Evolutionary conservation across 2,329 filamentous ascomycete genomes (phyloP).

Genomic region (Fusarium bulbicola): DNA sequence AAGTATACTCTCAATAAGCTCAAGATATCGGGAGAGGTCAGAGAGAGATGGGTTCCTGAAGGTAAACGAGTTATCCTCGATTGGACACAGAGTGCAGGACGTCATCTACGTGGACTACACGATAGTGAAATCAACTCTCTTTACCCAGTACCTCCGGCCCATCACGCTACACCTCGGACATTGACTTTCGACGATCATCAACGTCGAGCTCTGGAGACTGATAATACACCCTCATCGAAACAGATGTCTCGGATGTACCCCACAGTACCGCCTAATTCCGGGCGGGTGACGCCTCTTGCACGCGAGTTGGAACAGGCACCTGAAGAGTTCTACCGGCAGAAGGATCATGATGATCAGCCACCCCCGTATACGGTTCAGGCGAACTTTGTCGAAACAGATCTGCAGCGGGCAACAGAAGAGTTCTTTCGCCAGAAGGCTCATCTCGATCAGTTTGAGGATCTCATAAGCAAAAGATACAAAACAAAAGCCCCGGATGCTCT

Average conservation of each 20-base stretch:
- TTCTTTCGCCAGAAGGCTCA: neutral
- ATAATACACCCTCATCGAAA: rapidly evolving
- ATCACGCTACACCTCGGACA: neutral
- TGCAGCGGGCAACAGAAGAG: neutral
- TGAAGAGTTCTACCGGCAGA: neutral
- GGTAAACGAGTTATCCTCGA: neutral
- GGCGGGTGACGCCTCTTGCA: rapidly evolving
- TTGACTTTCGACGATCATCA: neutral
- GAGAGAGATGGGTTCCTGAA: neutral
- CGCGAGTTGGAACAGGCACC: rapidly evolving
- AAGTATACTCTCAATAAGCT: neutral
- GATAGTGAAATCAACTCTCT: neutral
- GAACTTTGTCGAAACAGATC: neutral
- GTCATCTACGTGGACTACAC: rapidly evolving
- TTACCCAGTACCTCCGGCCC: neutral
- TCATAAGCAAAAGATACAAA: neutral
- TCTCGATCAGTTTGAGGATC: neutral
- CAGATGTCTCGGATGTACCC: neutral
- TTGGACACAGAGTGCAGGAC: neutral
- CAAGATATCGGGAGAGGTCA: neutral
- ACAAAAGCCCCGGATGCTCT: rapidly evolving
- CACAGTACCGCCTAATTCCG: neutral
- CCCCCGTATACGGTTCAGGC: neutral
- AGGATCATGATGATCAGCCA: neutral
- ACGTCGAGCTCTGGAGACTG: rapidly evolving